Evolutionary conservation across 805 yeast species (phyloP).

Genomic region (Candida maris): DNA sequence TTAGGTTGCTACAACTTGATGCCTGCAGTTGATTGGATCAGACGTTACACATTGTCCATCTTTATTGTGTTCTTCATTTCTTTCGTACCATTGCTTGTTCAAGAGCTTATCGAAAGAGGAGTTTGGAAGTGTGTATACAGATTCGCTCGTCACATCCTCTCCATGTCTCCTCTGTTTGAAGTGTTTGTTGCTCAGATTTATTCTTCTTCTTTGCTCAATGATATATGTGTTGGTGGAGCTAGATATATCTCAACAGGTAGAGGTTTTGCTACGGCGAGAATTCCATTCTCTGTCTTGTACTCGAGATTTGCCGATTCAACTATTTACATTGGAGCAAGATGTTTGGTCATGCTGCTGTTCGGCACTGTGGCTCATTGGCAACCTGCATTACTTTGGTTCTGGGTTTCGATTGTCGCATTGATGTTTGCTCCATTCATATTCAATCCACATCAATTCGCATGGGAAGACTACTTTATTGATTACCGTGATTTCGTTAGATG

Average conservation of each 20-base stretch:
- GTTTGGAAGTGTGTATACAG: conserved; percentile 70
- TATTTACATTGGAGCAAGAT: conserved; percentile 80
- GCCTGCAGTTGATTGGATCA: conserved; percentile 77
- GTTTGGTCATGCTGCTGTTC: conserved; percentile 64
- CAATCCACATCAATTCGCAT: conserved; percentile 97
- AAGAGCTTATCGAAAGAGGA: conserved; percentile 81
- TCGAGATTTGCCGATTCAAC: conserved; percentile 80
- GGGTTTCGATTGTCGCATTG: conserved; percentile 87
- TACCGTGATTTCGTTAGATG: conserved; percentile 91
- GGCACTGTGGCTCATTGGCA: conserved; percentile 85
- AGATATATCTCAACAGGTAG: conserved; percentile 84
- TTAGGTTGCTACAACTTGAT: conserved; percentile 69
- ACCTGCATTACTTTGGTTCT: conserved; percentile 93
- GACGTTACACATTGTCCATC: conserved; percentile 76
- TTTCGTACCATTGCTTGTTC: conserved; percentile 72
- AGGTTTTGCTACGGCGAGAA: conserved; percentile 81
- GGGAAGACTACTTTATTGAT: conserved; percentile 94
- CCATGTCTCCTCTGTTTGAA: conserved; percentile 78
- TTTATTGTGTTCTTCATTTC: conserved; percentile 80
- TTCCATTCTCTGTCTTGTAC: conserved; percentile 69
- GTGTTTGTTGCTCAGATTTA: conserved; percentile 80
- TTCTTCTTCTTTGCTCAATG: conserved; percentile 65
- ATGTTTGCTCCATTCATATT: conserved; percentile 89
- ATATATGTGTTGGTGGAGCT: conserved; percentile 81
- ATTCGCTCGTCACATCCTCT: conserved; percentile 62